These are phyloP conservation scores for Trichoderma sp. DNA, from an alignment of 2,329 filamentous ascomycete species.

Conservation along the genomic window DNA sequence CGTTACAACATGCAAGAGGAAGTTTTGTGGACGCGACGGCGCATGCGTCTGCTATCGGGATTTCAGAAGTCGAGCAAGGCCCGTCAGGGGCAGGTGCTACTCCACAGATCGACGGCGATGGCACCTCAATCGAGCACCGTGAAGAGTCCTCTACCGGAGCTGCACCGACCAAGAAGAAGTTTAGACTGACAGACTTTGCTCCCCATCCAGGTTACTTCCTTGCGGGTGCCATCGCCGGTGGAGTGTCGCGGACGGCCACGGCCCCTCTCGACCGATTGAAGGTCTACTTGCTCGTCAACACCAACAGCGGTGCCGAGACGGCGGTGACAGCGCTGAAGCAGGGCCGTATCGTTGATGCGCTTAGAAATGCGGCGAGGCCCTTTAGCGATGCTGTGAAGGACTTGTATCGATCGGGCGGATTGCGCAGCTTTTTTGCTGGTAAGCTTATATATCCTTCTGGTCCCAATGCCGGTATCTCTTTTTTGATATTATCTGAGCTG, in stretches of 20 bases:
- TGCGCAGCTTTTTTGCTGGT: slow-evolving; percentile 93
- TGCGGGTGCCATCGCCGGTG: slow-evolving; percentile 91
- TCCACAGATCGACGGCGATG: slow-evolving; percentile 36
- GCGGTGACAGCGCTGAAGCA: slow-evolving; percentile 68
- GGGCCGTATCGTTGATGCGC: slow-evolving; percentile 65
- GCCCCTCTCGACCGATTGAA: slow-evolving; percentile 96
- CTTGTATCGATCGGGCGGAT: slow-evolving; percentile 81
- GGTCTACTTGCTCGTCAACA: slow-evolving; percentile 95
- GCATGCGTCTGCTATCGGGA: slow-evolving; percentile 28
- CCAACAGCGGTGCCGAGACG: slow-evolving; percentile 51
- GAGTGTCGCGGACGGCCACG: slow-evolving; percentile 91
- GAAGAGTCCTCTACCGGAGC: slow-evolving; percentile 38
- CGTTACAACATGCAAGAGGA: slow-evolving; percentile 21
- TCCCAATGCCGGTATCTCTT: background rate
- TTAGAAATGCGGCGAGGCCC: slow-evolving; percentile 67
- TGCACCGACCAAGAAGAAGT: slow-evolving; percentile 43
- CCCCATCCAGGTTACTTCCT: slow-evolving; percentile 96
- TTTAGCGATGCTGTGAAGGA: slow-evolving; percentile 73
- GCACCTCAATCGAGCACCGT: slow-evolving; percentile 36
- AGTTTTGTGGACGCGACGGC: slow-evolving; percentile 23
- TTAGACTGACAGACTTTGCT: slow-evolving; percentile 66
- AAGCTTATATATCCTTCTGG: slow-evolving; percentile 35
- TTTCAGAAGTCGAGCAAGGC: slow-evolving; percentile 30
- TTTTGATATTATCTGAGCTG: background rate
- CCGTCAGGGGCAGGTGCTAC: slow-evolving; percentile 28